Conservation (phyloP, 1,284 basidiomycete genomes). For the Sporisorium graminicola region DNA sequence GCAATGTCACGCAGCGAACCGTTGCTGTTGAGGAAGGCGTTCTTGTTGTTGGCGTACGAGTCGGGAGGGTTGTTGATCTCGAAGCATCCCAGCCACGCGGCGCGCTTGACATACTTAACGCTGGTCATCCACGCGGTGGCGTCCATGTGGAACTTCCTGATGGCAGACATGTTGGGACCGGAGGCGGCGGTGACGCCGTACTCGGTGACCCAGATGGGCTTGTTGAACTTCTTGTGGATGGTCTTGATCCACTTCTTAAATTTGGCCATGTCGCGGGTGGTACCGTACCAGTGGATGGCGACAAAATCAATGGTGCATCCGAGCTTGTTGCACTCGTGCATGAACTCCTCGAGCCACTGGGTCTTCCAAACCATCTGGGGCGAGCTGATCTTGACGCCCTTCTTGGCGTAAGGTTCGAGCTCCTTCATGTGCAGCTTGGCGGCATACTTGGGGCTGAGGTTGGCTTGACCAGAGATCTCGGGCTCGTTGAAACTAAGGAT, state of each 20-base stretch:
- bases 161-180: slow-evolving; percentile 46
- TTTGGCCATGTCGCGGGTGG: slow-evolving; percentile 49
- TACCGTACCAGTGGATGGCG: slow-evolving; percentile 69
- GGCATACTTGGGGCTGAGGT: slow-evolving; percentile 57
- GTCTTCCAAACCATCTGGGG: slow-evolving; percentile 67
- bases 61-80: slow-evolving; percentile 61
- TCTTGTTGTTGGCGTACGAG: slow-evolving; percentile 61
- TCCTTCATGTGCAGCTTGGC: slow-evolving; percentile 60
- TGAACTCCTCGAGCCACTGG: slow-evolving; percentile 62
- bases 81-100: slow-evolving; percentile 66
- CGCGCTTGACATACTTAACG: slow-evolving; percentile 62
- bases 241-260: slow-evolving; percentile 61
- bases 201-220: slow-evolving; percentile 68
- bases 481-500: slow-evolving; percentile 67
- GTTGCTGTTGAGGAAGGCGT: slow-evolving; percentile 62
- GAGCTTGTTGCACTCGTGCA: slow-evolving; percentile 58
- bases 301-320: slow-evolving; percentile 65
- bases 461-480: slow-evolving; percentile 61
- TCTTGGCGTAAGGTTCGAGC: slow-evolving; percentile 61
- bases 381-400: slow-evolving; percentile 64
- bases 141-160: slow-evolving; percentile 59
- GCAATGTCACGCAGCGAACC: slow-evolving; percentile 56
- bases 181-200: slow-evolving; percentile 63
- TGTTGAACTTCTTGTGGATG: slow-evolving; percentile 55
- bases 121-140: slow-evolving; percentile 56